Evolutionary conservation across 441 rosid genomes (phyloP), one percentile per base, ranked within the genome.

Genomic region (Capsella rubella): DNA sequence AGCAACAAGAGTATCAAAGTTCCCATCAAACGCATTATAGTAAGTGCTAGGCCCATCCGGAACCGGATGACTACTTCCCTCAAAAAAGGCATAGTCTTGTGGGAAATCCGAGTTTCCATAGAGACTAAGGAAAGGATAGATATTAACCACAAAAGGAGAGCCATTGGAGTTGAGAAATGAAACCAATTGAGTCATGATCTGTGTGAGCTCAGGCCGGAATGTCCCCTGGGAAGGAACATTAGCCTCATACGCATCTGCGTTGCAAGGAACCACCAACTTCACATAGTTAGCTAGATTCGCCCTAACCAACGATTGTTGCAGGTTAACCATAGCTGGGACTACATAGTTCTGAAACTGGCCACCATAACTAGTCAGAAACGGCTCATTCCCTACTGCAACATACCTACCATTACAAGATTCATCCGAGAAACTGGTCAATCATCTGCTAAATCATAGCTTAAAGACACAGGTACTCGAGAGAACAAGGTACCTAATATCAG

Each of bases 101-200:
- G 99, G 99, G 57, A 92, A 95, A 82, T 92, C 97, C 2, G 93
- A 80, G 88, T 81, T 90, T 28, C 86, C 91, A 71, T 95, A 95
- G 4, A 92, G 91, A 78, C 99, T 95, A 42, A 95, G 88, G 82
- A 95, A 92, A n/a, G 97, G 99, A 66, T 92, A 95, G 55, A 92
- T 95, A 77, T 92, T 95, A 70, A 90, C 97, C 14, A 92, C 82
- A 60, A 95, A 95, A 46, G 98, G 97, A 39, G 99, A 87, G 21
- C 92, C 95, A 73, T 88, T 95, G 29, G 98, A 83, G 80, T 83
- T 87, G 61, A 95, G 97, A 84, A 92, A 87, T 0, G 91, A 86
- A 69, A 87, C 92, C 53, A 95, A 65, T 16, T 92, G 96, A 53
- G 97, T 88, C 80, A 92, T 86, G 34, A 92, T 92, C 75, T 88